Evolutionary conservation across 768 basidiomycete genomes (phyloP).

Genomic region (Serendipita indica): DNA sequence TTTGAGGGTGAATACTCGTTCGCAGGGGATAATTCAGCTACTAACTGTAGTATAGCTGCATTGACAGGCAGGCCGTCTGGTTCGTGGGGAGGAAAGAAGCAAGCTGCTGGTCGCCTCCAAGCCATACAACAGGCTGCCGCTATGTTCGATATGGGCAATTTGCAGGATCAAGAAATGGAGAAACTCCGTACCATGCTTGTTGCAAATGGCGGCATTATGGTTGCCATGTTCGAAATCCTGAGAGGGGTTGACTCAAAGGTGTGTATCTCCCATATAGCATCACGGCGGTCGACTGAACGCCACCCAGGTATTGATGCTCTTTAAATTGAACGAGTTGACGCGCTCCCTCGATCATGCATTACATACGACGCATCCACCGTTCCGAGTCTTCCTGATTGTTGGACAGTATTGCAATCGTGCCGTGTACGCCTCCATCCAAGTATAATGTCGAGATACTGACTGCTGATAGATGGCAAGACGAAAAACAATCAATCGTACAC

Average conservation of each 20-base stretch:
- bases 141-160: slow-evolving; percentile 45
- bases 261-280: slow-evolving; percentile 76
- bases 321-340: slow-evolving; percentile 61
- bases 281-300: slow-evolving; percentile 25
- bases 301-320: slow-evolving; percentile 33
- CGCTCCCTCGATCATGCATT: slow-evolving; percentile 70
- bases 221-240: slow-evolving; percentile 77
- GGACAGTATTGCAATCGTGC: slow-evolving; percentile 76
- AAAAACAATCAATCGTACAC: background rate
- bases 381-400: slow-evolving; percentile 80
- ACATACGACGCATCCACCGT: slow-evolving; percentile 73
- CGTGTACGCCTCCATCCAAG: slow-evolving; percentile 26
- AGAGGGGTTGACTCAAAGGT: slow-evolving; percentile 70
- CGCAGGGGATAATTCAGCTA: slow-evolving; percentile 18
- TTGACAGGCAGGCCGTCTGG: slow-evolving; percentile 47
- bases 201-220: slow-evolving; percentile 63
- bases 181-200: slow-evolving; percentile 72
- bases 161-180: slow-evolving; percentile 59
- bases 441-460: background rate
- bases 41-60: background rate
- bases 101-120: slow-evolving; percentile 19
- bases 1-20: background rate
- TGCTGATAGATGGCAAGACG: slow-evolving; percentile 6
- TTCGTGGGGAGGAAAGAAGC: slow-evolving; percentile 31
- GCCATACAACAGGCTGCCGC: slow-evolving; percentile 52